These are phyloP conservation scores for Barbarea vulgaris DNA, from an alignment of 345 rosid species.

Conservation along the genomic window DNA sequence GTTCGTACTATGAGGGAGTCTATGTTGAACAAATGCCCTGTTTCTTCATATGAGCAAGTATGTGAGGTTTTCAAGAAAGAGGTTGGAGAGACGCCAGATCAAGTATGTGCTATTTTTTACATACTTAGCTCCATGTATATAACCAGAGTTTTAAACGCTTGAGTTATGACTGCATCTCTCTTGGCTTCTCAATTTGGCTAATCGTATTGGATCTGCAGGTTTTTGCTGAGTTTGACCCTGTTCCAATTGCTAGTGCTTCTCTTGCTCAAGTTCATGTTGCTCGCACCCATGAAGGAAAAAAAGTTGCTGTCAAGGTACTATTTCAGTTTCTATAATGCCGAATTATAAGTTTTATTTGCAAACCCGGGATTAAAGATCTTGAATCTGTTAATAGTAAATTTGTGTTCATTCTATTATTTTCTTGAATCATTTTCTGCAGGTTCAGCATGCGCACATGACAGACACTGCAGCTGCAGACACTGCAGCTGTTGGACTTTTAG, in stretches of 20 bases:
- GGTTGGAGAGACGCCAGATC: constrained; percentile 81
- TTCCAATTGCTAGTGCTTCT: constrained; percentile 96
- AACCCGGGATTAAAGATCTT: neutral
- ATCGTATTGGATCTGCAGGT: constrained; percentile 46
- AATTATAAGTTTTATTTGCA: neutral
- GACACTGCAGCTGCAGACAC: constrained; percentile 92
- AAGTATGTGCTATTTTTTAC: constrained; percentile 47
- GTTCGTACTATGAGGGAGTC: constrained; percentile 81
- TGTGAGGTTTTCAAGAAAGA: constrained; percentile 87
- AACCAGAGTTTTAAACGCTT: neutral
- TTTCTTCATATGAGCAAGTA: constrained; percentile 93
- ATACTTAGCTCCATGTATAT: neutral
- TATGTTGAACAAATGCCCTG: constrained; percentile 93
- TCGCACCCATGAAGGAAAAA: constrained; percentile 63
- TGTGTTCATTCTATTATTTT: neutral
- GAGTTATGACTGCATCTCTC: constrained; percentile 1
- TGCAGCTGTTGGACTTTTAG: constrained; percentile 75
- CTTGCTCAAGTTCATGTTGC: constrained; percentile 99
- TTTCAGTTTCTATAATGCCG: constrained; percentile 19
- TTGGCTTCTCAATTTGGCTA: constrained; percentile 3
- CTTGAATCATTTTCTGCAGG: constrained; percentile 53
- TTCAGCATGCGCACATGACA: constrained; percentile 91
- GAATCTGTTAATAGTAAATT: neutral
- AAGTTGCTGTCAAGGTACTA: constrained; percentile 91
- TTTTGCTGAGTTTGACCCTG: constrained; percentile 80